These are phyloP conservation scores for Pulveroboletus sp. DNA, from an alignment of 1,284 basidiomycete genomes.

Conservation along the genomic window DNA sequence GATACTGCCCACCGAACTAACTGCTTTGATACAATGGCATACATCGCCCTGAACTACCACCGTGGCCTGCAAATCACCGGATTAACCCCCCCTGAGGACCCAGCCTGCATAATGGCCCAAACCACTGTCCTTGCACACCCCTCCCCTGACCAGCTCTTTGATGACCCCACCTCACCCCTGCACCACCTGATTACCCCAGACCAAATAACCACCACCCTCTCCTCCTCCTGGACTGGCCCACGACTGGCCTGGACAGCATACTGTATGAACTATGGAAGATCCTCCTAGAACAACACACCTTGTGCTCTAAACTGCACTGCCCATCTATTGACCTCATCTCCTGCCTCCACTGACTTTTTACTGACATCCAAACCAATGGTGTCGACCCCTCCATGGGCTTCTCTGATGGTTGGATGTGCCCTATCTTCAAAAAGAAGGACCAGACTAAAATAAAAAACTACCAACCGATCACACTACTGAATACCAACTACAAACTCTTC, in stretches of 20 bases:
- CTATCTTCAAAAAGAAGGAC: constrained; percentile 14
- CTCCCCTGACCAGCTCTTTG: too few species aligned
- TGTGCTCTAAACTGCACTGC: fast-evolving
- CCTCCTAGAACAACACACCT: background rate
- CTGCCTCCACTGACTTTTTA: background rate
- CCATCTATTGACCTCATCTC: background rate
- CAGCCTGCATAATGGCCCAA: too few species aligned
- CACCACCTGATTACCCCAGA: too few species aligned
- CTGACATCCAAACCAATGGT: background rate
- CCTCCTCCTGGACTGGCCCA: fast-evolving
- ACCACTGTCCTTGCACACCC: too few species aligned
- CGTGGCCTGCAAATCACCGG: too few species aligned
- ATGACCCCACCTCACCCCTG: too few species aligned
- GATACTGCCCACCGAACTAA: too few species aligned
- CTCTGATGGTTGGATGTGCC: constrained; percentile 7
- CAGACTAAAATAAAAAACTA: constrained; percentile 4
- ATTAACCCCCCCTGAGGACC: too few species aligned
- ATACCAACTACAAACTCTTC: constrained; percentile 14
- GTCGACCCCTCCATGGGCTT: background rate
- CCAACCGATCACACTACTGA: constrained; percentile 2
- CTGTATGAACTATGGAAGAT: background rate
- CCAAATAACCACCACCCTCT: background rate
- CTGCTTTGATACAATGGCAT: too few species aligned
- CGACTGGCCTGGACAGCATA: background rate
- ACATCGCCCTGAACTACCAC: too few species aligned